Evolutionary conservation across 768 basidiomycete species (phyloP), one percentile per base, ranked within the genome.

Genomic region (Suillus weaverae): DNA sequence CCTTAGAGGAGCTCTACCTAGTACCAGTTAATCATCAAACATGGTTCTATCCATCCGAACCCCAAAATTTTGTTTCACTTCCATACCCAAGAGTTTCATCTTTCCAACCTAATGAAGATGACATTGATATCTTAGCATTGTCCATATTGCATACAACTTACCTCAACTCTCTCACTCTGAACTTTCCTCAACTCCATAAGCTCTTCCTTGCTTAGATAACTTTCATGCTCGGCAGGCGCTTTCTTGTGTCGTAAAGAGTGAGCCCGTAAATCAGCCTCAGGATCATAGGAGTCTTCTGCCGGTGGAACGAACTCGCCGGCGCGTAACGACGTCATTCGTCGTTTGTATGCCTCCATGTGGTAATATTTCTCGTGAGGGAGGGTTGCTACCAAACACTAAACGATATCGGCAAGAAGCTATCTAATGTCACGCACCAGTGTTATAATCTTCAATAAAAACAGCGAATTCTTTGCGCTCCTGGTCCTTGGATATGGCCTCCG

Each of bases 351-450:
- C 62, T 87, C 88, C 85, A 96, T 94, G 72, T 95, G 86, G 76
- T 97, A 97, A 76, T 95, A 97, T 74, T 97, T 97, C 74, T 96
- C 94, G 71, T 97, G 91, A 11, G 95, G 93, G 3, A 97, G 82
- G 4, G 95, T 97, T 16, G 94, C 95, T 95, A 32, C 9, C 44
- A 62, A 63, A 22, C 61, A 10, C 39, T 55, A 44, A 50, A 44
- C 56, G 36, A n/a, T 53, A 61, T 53, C 41, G 22, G 60, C 39
- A 36, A 48, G 41, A 39, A 26, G 10, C 62, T 7, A 20, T 30
- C 26, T 26, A 50, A 63, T 33, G 38, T 48, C 43, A 66, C 81
- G 36, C 66, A 89, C 92, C 89, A 36, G 91, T 93, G 70, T 94
- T 92, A 72, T 82, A 94, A 72, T 94, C 92, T 74, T 94, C 92